These are phyloP conservation scores for Bolboschoenus planiculmis DNA, from an alignment of 176 grass and related monocot genomes.

Conservation along the genomic window DNA sequence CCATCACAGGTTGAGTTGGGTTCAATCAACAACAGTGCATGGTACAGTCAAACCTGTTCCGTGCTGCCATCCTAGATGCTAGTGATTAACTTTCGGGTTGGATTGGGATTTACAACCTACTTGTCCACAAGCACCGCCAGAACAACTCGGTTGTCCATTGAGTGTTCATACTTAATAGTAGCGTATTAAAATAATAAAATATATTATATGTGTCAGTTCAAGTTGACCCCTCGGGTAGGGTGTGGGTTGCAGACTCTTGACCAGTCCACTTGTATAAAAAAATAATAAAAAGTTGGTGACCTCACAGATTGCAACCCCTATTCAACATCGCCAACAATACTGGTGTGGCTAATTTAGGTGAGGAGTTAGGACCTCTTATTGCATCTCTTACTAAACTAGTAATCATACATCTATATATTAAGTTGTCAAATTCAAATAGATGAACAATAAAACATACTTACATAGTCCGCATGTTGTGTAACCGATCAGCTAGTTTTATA, in stretches of 20 bases:
- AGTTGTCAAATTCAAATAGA: constrained; percentile 9
- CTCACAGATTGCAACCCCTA: not conserved
- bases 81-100: too few species aligned
- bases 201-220: not conserved
- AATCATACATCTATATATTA: not conserved
- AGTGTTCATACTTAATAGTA: not conserved
- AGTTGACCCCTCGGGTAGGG: not conserved
- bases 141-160: not conserved
- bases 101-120: too few species aligned
- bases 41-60: too few species aligned
- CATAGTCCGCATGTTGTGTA: constrained; percentile 99
- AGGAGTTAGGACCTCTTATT: not conserved
- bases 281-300: not conserved
- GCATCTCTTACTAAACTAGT: not conserved
- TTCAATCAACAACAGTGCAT: not conserved
- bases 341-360: not conserved
- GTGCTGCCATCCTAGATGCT: too few species aligned
- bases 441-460: constrained; percentile 31
- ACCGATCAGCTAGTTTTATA: constrained; percentile 89
- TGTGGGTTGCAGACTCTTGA: not conserved
- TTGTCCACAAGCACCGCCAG: not conserved
- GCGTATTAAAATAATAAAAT: not conserved
- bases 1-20: not conserved
- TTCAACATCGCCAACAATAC: not conserved
- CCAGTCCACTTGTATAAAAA: not conserved